Evolutionary conservation across 2,329 filamentous ascomycete genomes (phyloP).

Genomic region (Amylocarpus encephaloides): DNA sequence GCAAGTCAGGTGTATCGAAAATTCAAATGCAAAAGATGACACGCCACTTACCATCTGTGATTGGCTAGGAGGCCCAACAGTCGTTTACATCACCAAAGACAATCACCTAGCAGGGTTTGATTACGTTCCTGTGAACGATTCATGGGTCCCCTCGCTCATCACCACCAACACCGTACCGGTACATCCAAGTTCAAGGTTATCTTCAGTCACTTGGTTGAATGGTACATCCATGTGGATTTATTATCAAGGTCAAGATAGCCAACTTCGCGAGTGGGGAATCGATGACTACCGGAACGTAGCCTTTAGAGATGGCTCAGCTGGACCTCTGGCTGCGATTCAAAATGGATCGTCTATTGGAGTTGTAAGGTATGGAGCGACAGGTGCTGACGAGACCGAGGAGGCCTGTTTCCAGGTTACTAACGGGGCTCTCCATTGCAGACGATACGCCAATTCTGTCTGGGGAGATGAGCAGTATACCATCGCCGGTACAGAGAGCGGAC

Average conservation of each 20-base stretch:
- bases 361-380: neutral
- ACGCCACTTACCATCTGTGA: neutral
- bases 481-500: slow-evolving; percentile 6
- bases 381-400: slow-evolving; percentile 4
- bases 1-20: neutral
- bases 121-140: slow-evolving; percentile 9
- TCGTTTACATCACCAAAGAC: slow-evolving; percentile 9
- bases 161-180: slow-evolving; percentile 1
- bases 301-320: slow-evolving; percentile 7
- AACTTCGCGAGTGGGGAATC: slow-evolving; percentile 12
- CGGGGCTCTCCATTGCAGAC: slow-evolving; percentile 4
- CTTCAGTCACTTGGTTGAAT: slow-evolving; percentile 13
- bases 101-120: slow-evolving; percentile 7
- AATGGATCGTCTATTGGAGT: slow-evolving; percentile 5
- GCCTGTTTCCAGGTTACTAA: slow-evolving; percentile 6
- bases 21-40: neutral
- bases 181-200: slow-evolving; percentile 6
- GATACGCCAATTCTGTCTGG: slow-evolving; percentile 9
- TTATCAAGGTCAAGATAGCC: slow-evolving; percentile 9
- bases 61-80: slow-evolving; percentile 9
- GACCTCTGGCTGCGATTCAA: slow-evolving; percentile 1
- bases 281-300: slow-evolving; percentile 11
- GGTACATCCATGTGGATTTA: slow-evolving; percentile 10
- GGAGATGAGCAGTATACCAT: slow-evolving; percentile 7
- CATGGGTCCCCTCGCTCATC: slow-evolving; percentile 9